These are phyloP conservation scores for Caryopteris hybrid DNA, from an alignment of 305 asterid genomes.

Conservation along the genomic window DNA sequence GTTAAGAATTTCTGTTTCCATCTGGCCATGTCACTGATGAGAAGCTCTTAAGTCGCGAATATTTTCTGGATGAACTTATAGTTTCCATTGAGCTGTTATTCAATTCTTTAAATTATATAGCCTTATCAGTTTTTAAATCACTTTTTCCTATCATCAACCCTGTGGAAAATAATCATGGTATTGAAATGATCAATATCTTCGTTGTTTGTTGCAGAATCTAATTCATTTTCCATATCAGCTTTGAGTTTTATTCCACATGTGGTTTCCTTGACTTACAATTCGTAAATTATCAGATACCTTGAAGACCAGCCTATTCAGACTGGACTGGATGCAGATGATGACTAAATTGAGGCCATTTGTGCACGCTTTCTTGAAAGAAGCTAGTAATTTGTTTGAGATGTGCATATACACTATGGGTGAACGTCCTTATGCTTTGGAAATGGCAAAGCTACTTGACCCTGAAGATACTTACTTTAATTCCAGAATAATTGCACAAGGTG, in stretches of 20 bases:
- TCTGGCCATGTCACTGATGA: background rate
- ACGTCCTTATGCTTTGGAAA: conserved; percentile 82
- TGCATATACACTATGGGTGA: conserved; percentile 96
- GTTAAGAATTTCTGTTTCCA: background rate
- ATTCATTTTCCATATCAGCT: background rate
- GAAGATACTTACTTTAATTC: conserved; percentile 62
- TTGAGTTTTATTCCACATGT: background rate
- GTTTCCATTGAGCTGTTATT: background rate
- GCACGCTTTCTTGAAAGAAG: conserved; percentile 67
- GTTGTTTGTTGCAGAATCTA: background rate
- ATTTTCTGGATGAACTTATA: background rate
- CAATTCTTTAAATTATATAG: background rate
- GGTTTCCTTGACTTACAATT: conserved; percentile 12
- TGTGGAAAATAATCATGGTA: too few relatives aligned
- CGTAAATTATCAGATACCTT: conserved; percentile 45
- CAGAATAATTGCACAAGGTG: conserved; percentile 83
- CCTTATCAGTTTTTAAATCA: background rate
- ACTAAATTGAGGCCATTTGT: conserved; percentile 94
- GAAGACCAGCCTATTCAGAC: conserved; percentile 57
- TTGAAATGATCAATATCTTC: conserved; percentile 6
- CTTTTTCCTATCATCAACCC: background rate
- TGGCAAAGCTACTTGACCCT: conserved; percentile 88
- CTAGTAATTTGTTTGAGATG: conserved; percentile 80
- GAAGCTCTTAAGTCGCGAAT: background rate
- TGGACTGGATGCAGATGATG: conserved; percentile 77